A percentile compares a stretch with the other conserved stretches of the same genome.
These are phyloP conservation scores for Plantago rigida DNA, from an alignment of 305 asterid genomes.

Conservation along the genomic window DNA sequence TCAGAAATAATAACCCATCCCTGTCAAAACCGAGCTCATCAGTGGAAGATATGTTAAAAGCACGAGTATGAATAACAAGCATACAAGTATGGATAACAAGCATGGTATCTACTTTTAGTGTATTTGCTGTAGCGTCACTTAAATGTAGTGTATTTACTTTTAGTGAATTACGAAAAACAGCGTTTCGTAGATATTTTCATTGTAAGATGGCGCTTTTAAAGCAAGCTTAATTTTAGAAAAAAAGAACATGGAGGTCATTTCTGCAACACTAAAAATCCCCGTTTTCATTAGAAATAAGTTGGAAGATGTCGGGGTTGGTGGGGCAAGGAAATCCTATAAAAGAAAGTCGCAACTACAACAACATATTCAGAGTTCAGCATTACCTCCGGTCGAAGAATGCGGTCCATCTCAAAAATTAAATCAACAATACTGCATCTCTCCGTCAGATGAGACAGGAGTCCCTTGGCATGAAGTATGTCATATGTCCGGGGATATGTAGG, in stretches of 20 bases:
- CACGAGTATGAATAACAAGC: slow-evolving; percentile 1
- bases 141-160: neutral
- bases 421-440: slow-evolving; percentile 51
- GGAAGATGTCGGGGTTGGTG: no score
- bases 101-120: neutral
- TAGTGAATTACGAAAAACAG: neutral
- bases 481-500: slow-evolving; percentile 97
- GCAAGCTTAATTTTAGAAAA: slow-evolving; percentile 2
- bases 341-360: neutral
- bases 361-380: slow-evolving; percentile 12
- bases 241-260: neutral
- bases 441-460: slow-evolving; percentile 59
- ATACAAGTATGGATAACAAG: neutral
- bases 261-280: no score
- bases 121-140: neutral
- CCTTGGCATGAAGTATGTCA: slow-evolving; percentile 78
- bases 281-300: no score
- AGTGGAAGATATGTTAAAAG: neutral
- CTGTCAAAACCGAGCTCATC: slow-evolving; percentile 34
- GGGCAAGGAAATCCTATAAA: neutral
- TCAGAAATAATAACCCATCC: slow-evolving; percentile 89
- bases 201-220: neutral
- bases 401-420: slow-evolving; percentile 83
- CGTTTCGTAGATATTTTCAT: no score
- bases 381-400: slow-evolving; percentile 98